These are phyloP conservation scores for Cladorrhinum sp. DNA, from an alignment of 2,329 filamentous ascomycete species.

Conservation along the genomic window DNA sequence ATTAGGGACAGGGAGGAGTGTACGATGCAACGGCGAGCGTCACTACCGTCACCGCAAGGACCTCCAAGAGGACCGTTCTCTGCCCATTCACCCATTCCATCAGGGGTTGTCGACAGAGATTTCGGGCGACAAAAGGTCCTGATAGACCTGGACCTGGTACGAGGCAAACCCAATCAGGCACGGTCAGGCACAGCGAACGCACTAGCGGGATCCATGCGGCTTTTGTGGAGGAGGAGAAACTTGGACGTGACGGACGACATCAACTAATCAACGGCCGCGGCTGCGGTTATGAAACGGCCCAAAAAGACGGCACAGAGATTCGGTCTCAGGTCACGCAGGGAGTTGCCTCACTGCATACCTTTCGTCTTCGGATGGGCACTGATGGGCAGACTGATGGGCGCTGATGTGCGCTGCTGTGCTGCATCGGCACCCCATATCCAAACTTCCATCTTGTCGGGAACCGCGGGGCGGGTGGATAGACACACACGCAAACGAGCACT, in stretches of 20 bases:
- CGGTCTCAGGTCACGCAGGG: conserved; percentile 21
- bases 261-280: background rate
- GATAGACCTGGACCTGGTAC: background rate
- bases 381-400: background rate
- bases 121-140: background rate
- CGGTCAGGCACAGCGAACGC: background rate
- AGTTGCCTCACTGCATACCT: background rate
- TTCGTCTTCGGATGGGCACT: background rate
- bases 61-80: background rate
- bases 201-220: background rate
- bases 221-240: background rate
- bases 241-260: background rate
- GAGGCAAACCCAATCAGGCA: background rate
- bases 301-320: conserved; percentile 5
- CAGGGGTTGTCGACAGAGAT: background rate
- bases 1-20: conserved; percentile 9
- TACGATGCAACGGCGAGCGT: background rate
- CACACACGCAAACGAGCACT: background rate
- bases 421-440: conserved; percentile 5
- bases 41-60: background rate
- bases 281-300: conserved; percentile 1
- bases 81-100: background rate
- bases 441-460: background rate
- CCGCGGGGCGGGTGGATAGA: conserved; percentile 3
- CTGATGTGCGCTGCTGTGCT: background rate